Conservation (phyloP, 2,329 filamentous ascomycete genomes). For the Knoxdaviesia proteae region DNA sequence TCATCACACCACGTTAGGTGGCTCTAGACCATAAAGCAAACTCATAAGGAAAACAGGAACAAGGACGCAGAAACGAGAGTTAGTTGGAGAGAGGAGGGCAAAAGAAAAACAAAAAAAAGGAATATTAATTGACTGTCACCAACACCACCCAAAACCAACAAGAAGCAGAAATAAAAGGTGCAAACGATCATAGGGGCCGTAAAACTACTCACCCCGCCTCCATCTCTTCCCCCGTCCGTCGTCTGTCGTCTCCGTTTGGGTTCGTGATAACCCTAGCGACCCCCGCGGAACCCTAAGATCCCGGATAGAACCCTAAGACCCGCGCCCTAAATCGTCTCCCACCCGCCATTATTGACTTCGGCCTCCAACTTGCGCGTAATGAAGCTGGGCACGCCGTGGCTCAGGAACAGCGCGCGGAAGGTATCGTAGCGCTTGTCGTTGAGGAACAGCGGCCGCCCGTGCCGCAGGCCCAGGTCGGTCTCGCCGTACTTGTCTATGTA, state of each 20-base stretch:
- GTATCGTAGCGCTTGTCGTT: constrained; percentile 90
- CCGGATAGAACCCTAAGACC: no score
- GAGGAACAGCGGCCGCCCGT: constrained; percentile 73
- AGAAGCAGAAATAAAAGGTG: not conserved
- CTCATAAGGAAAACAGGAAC: not conserved
- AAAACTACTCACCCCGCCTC: no score
- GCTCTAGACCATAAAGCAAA: not conserved
- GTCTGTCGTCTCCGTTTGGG: no score
- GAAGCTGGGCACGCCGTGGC: constrained; percentile 68
- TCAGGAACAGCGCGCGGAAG: constrained; percentile 67
- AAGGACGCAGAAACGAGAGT: not conserved
- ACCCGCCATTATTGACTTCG: constrained; percentile 92
- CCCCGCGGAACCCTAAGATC: no score
- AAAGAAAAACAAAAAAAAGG: not conserved
- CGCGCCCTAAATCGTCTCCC: constrained; percentile 51
- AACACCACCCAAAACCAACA: not conserved
- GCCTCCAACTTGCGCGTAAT: constrained; percentile 82
- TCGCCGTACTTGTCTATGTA: constrained; percentile 95
- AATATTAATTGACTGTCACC: no score
- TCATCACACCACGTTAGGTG: no score
- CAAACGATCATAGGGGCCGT: no score
- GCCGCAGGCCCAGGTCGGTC: constrained; percentile 72
- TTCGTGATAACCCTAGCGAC: no score
- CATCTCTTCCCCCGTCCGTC: no score
- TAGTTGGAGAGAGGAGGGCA: not conserved